Percentiles rank a stretch among this genome's conserved stretches.
These are phyloP conservation scores for Perilla frutescens DNA, from an alignment of 257 asterid species.

Conservation along the genomic window DNA sequence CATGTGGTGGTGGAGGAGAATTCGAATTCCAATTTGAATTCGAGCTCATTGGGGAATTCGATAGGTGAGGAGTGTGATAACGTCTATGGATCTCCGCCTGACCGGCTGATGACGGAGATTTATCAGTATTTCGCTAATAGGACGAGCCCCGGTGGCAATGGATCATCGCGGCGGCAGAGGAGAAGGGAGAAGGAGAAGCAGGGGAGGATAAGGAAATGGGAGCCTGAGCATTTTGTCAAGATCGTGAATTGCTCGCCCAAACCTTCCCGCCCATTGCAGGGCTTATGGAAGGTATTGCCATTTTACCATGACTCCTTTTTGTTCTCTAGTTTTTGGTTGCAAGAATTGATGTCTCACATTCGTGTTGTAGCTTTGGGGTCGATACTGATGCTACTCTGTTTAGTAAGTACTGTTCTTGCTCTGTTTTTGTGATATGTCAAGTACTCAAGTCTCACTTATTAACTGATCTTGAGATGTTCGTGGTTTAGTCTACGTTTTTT, in stretches of 20 bases:
- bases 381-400: too few species aligned
- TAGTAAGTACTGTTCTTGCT: too few species aligned
- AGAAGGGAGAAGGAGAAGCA: slow-evolving; percentile 80
- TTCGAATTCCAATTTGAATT: slow-evolving; percentile 25
- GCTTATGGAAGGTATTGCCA: slow-evolving; percentile 84
- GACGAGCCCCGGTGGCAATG: slow-evolving; percentile 81
- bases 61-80: slow-evolving; percentile 61
- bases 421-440: too few species aligned
- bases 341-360: not conserved
- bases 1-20: slow-evolving; percentile 80
- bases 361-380: not conserved
- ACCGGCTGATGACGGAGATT: slow-evolving; percentile 66
- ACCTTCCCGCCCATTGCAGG: slow-evolving; percentile 79
- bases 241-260: slow-evolving; percentile 74
- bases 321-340: not conserved
- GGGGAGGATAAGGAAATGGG: slow-evolving; percentile 68
- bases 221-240: slow-evolving; percentile 75
- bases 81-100: slow-evolving; percentile 76
- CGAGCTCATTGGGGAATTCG: slow-evolving; percentile 39
- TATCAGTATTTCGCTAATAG: slow-evolving; percentile 83
- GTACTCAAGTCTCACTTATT: too few species aligned
- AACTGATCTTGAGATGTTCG: too few species aligned
- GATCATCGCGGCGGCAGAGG: slow-evolving; percentile 82
- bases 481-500: too few species aligned
- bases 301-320: slow-evolving; percentile 4